phyloP scores from a whole-genome alignment of 495 filamentous ascomycete species.

The Trichoderma virens region DNA sequence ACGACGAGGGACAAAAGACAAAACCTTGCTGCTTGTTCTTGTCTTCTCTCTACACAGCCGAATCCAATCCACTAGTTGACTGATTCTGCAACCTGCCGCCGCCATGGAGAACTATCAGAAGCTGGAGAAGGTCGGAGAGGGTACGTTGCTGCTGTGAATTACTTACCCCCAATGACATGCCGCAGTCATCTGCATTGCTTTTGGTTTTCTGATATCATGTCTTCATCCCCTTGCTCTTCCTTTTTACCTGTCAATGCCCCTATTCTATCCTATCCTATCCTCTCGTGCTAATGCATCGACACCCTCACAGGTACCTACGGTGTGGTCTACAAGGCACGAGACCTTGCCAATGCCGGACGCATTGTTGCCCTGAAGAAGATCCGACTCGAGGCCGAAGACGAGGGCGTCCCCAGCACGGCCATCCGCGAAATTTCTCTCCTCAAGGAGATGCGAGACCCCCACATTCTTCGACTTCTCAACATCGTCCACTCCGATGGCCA shows the following conservation, averaged over 20 bases:
- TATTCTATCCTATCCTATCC: neutral
- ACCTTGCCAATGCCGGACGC: conserved; percentile 65
- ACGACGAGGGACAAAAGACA: neutral
- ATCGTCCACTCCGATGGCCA: conserved; percentile 96
- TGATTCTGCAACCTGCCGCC: conserved; percentile 10
- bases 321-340: conserved; percentile 87
- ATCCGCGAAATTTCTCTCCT: conserved; percentile 94
- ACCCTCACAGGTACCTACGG: conserved; percentile 68
- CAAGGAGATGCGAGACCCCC: conserved; percentile 94
- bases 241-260: neutral
- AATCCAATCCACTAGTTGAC: neutral
- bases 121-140: conserved; percentile 99
- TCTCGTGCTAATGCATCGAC: conserved; percentile 4
- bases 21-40: neutral
- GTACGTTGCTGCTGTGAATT: conserved; percentile 37
- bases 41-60: neutral
- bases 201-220: neutral
- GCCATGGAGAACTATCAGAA: conserved; percentile 99
- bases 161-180: neutral
- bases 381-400: conserved; percentile 92
- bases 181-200: neutral
- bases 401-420: conserved; percentile 91
- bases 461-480: conserved; percentile 86
- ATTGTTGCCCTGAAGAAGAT: conserved; percentile 98
- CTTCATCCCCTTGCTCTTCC: neutral